phyloP scores from a whole-genome alignment of 495 filamentous ascomycete genomes.

The Corynascus novoguineensis region DNA sequence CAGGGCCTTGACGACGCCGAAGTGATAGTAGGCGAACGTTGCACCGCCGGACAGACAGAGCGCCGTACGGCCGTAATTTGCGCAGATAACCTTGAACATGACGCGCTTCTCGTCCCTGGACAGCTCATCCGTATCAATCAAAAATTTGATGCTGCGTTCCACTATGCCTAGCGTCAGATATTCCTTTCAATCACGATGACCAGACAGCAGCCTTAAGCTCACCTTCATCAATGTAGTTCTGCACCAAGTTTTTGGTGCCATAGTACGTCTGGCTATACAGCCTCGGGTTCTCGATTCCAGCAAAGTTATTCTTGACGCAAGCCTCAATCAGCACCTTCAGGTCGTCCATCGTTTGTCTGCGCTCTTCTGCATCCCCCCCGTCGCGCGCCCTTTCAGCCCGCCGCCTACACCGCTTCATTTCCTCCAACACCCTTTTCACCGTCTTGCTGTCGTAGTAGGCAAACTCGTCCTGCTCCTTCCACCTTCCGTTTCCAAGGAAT shows the following conservation, averaged over 20 bases:
- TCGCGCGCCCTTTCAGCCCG: constrained; percentile 50
- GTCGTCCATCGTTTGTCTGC: constrained; percentile 57
- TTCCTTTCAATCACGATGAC: neutral
- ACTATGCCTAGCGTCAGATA: constrained; percentile 32
- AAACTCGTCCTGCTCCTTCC: constrained; percentile 85
- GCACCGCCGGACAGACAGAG: constrained; percentile 93
- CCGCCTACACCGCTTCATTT: constrained; percentile 58
- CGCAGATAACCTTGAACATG: constrained; percentile 82
- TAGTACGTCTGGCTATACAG: constrained; percentile 96
- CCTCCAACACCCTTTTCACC: constrained; percentile 64
- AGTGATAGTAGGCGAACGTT: constrained; percentile 94
- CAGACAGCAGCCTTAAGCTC: constrained; percentile 16
- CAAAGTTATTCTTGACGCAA: constrained; percentile 96
- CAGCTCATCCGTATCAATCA: constrained; percentile 61
- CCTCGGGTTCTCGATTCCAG: constrained; percentile 87
- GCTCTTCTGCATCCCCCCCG: constrained; percentile 14
- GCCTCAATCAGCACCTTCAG: constrained; percentile 72
- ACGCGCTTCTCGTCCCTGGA: constrained; percentile 66
- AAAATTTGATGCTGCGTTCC: constrained; percentile 57
- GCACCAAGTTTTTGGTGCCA: constrained; percentile 88
- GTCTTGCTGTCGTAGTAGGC: constrained; percentile 92
- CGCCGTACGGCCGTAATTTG: constrained; percentile 88
- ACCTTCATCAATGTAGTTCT: constrained; percentile 83
- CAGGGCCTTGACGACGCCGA: constrained; percentile 86
- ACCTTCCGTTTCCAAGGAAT: constrained; percentile 74